phyloP scores from a whole-genome alignment of 2,329 filamentous ascomycete species.

The Gliomastix tumulicola region DNA sequence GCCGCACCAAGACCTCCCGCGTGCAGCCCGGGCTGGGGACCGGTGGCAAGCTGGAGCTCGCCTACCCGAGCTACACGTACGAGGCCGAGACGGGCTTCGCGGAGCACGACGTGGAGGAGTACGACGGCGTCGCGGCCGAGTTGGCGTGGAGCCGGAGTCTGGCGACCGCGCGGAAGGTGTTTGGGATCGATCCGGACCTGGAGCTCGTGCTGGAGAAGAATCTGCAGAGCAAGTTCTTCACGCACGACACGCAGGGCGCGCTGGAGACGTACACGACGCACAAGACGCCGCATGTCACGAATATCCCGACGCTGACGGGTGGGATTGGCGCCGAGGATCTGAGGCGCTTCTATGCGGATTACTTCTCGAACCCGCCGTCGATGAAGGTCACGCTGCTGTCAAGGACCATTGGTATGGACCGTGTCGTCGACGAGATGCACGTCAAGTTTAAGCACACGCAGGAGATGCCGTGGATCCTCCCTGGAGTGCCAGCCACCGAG shows the following conservation, averaged over 20 bases:
- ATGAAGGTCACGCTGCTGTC: slow-evolving; percentile 54
- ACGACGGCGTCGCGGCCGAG: slow-evolving; percentile 54
- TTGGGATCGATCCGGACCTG: slow-evolving; percentile 55
- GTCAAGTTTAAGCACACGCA: slow-evolving; percentile 50
- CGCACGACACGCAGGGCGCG: slow-evolving; percentile 49
- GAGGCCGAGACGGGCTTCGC: slow-evolving; percentile 59
- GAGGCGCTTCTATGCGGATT: slow-evolving; percentile 56
- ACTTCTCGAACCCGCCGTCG: slow-evolving; percentile 58
- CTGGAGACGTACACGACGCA: slow-evolving; percentile 56
- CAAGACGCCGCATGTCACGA: slow-evolving; percentile 60
- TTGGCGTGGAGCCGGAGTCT: slow-evolving; percentile 65
- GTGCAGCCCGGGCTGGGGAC: slow-evolving; percentile 27
- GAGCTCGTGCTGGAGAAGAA: slow-evolving; percentile 62
- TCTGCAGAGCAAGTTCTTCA: slow-evolving; percentile 39
- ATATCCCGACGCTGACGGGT: slow-evolving; percentile 58
- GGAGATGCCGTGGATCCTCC: slow-evolving; percentile 54
- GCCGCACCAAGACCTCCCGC: slow-evolving; percentile 20
- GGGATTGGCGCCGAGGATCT: slow-evolving; percentile 54
- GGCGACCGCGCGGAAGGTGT: slow-evolving; percentile 50
- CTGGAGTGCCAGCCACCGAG: slow-evolving; percentile 48
- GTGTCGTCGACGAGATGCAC: slow-evolving; percentile 58
- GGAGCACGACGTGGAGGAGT: slow-evolving; percentile 62
- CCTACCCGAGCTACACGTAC: slow-evolving; percentile 32
- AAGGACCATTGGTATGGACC: slow-evolving; percentile 56
- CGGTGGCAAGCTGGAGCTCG: slow-evolving; percentile 24